Percentiles rank a stretch among this genome's conserved stretches.
These are phyloP conservation scores for Fonsecaea erecta DNA, from an alignment of 2,329 filamentous ascomycete genomes.

Conservation along the genomic window DNA sequence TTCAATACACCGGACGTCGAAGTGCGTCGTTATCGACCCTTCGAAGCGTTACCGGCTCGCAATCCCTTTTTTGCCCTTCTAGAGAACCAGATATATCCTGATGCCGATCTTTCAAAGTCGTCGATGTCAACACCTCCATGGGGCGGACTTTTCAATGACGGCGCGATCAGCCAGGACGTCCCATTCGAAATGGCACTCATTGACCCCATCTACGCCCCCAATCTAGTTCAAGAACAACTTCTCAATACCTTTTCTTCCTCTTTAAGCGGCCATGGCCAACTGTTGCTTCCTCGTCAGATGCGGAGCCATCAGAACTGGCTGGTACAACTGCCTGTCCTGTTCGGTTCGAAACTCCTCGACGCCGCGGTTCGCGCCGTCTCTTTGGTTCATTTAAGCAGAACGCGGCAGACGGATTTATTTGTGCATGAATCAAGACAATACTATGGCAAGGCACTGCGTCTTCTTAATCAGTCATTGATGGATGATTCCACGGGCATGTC, in stretches of 20 bases:
- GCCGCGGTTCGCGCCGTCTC: slow-evolving; percentile 40
- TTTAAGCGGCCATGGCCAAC: slow-evolving; percentile 8
- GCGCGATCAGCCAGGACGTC: slow-evolving; percentile 17
- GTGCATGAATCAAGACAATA: slow-evolving; percentile 41
- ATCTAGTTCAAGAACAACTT: slow-evolving; percentile 35
- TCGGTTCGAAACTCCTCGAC: slow-evolving; percentile 35
- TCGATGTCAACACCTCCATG: background rate
- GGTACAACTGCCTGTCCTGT: slow-evolving; percentile 30
- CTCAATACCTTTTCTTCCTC: slow-evolving; percentile 29
- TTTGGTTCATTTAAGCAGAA: slow-evolving; percentile 40
- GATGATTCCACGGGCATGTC: slow-evolving; percentile 40
- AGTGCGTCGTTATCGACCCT: slow-evolving; percentile 1
- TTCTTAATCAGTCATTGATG: slow-evolving; percentile 41
- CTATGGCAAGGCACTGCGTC: slow-evolving; percentile 42
- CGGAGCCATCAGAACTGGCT: slow-evolving; percentile 35
- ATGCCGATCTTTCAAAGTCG: slow-evolving; percentile 9
- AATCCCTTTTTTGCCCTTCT: slow-evolving; percentile 24
- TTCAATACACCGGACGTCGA: slow-evolving; percentile 16
- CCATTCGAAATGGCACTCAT: slow-evolving; percentile 20
- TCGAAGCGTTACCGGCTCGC: slow-evolving; percentile 16
- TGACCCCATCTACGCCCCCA: slow-evolving; percentile 27
- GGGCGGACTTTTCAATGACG: slow-evolving; percentile 6
- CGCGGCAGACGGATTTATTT: slow-evolving; percentile 34
- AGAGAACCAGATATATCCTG: slow-evolving; percentile 22
- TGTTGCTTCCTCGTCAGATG: slow-evolving; percentile 23